phyloP scores from a whole-genome alignment of 331 rosid genomes.

The Saraca asoca region DNA sequence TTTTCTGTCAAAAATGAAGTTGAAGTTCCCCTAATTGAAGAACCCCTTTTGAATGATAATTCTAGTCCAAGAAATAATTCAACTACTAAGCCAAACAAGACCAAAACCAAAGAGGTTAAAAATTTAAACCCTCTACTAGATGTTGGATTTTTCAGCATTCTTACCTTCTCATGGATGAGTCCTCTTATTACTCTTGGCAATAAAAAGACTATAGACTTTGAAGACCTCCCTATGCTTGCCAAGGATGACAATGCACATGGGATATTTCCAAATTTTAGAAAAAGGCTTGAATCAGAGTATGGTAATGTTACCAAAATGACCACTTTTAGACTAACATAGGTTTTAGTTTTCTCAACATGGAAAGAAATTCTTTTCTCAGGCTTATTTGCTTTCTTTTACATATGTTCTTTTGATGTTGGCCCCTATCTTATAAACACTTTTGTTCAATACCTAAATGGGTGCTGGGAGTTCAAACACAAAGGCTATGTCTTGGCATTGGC shows the following conservation, averaged over 20 bases:
- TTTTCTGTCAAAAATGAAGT: slow-evolving; percentile 39
- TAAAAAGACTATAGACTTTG: no score
- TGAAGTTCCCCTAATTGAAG: slow-evolving; percentile 41
- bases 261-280: no score
- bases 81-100: no score
- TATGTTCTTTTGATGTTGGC: slow-evolving; percentile 67
- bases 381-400: slow-evolving; percentile 35
- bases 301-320: slow-evolving; percentile 47
- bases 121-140: slow-evolving; percentile 50
- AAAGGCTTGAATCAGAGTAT: no score
- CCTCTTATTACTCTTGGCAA: slow-evolving; percentile 58
- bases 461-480: no score
- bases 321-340: slow-evolving; percentile 51
- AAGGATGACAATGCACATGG: no score
- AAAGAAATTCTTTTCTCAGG: no score
- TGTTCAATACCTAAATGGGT: no score
- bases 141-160: slow-evolving; percentile 64
- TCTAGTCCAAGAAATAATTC: slow-evolving; percentile 53
- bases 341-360: slow-evolving; percentile 49
- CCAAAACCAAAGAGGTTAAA: slow-evolving; percentile 37
- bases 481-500: no score
- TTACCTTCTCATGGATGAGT: slow-evolving; percentile 80
- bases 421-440: slow-evolving; percentile 60
- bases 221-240: no score
- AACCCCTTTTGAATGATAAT: no score